These are phyloP conservation scores for Harringtonia aguacate DNA, from an alignment of 2,329 filamentous ascomycete genomes.

Conservation along the genomic window DNA sequence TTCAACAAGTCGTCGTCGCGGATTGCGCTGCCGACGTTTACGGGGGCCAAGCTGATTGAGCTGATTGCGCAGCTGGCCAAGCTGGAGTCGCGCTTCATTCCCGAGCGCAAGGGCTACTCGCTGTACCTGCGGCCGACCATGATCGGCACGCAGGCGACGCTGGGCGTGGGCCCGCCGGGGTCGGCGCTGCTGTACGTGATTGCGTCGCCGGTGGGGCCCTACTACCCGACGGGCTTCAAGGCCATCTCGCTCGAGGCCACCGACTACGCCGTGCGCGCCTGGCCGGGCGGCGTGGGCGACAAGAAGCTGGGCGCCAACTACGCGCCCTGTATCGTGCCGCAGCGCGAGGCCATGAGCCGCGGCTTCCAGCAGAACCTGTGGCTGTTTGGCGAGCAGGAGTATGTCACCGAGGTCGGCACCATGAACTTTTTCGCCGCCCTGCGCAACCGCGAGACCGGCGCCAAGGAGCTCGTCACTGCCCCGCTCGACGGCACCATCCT, in stretches of 20 bases:
- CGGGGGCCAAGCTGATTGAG: constrained; percentile 61
- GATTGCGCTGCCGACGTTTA: constrained; percentile 86
- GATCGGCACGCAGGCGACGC: constrained; percentile 91
- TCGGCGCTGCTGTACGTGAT: constrained; percentile 91
- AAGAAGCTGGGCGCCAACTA: constrained; percentile 99
- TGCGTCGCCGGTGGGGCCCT: constrained; percentile 90
- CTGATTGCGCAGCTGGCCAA: constrained; percentile 72
- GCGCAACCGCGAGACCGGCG: constrained; percentile 74
- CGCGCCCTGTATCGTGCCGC: constrained; percentile 96
- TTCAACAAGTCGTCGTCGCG: constrained; percentile 85
- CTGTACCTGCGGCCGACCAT: constrained; percentile 93
- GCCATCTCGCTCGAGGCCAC: constrained; percentile 92
- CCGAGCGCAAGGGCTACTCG: constrained; percentile 76
- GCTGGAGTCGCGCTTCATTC: constrained; percentile 83
- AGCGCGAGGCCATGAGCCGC: constrained; percentile 79
- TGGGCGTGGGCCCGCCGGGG: constrained; percentile 85
- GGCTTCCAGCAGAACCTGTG: constrained; percentile 98
- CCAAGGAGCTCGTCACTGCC: constrained; percentile 89
- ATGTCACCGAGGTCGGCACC: constrained; percentile 92
- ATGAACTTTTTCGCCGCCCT: constrained; percentile 97
- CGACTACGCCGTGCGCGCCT: constrained; percentile 91
- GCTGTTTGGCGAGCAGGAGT: constrained; percentile 93
- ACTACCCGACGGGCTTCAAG: constrained; percentile 98
- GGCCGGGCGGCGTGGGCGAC: constrained; percentile 95
- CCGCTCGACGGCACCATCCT: constrained; percentile 94